These are phyloP conservation scores for Prunus campanulata DNA, from an alignment of 306 rosid genomes.

Conservation along the genomic window DNA sequence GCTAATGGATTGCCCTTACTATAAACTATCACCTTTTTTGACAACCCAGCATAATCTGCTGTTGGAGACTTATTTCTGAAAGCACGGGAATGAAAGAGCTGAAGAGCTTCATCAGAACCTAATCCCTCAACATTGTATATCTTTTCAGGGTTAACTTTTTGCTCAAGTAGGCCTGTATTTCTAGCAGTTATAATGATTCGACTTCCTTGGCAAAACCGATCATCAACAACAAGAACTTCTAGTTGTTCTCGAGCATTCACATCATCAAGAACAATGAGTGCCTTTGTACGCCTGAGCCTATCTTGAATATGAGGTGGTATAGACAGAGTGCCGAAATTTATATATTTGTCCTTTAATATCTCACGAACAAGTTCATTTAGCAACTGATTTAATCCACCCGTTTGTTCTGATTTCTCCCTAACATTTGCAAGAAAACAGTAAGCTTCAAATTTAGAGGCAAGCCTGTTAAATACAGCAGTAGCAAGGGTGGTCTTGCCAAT, in stretches of 20 bases:
- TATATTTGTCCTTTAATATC: not conserved
- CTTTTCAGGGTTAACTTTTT: not conserved
- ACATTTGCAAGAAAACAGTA: not conserved
- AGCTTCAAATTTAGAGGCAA: not conserved
- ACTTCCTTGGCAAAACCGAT: not conserved
- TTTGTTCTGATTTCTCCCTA: not conserved
- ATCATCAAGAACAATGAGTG: not conserved
- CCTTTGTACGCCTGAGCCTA: not conserved
- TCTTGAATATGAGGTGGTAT: not conserved
- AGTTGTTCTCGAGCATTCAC: not conserved
- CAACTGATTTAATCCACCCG: not conserved
- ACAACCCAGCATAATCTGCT: not conserved
- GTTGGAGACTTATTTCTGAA: not conserved
- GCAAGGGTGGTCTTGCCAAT: not conserved
- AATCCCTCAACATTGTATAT: conserved; percentile 9
- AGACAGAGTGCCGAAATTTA: not conserved
- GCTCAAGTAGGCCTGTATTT: not conserved
- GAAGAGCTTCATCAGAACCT: not conserved
- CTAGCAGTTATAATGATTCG: not conserved
- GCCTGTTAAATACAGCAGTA: not conserved
- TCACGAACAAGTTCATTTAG: not conserved
- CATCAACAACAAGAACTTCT: not conserved
- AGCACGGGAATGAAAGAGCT: conserved; percentile 5
- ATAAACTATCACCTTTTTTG: not conserved
- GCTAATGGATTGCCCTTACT: not conserved